Percentiles rank a stretch among this genome's conserved stretches.
phyloP scores from a whole-genome alignment of 805 yeast genomes.

The Lachancea fermentati region DNA sequence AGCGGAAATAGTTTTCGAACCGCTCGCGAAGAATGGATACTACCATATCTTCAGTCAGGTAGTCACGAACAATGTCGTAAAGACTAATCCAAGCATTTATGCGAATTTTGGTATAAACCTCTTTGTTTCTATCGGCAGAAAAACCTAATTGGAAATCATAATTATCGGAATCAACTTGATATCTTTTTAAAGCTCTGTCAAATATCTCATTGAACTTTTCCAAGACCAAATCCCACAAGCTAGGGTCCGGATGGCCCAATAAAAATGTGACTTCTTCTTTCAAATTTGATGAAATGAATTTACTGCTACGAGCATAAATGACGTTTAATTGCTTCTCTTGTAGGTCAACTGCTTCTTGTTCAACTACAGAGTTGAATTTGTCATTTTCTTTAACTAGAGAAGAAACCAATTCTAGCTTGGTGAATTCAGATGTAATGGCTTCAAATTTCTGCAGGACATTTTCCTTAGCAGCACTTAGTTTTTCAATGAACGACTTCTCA shows the following conservation, averaged over 20 bases:
- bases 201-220: conserved; percentile 38
- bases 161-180: conserved; percentile 11
- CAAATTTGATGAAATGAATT: conserved; percentile 41
- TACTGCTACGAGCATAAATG: conserved; percentile 40
- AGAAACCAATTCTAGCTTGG: conserved; percentile 11
- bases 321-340: conserved; percentile 38
- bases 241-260: conserved; percentile 44
- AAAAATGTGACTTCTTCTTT: conserved; percentile 46
- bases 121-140: conserved; percentile 36
- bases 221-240: conserved; percentile 58
- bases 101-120: conserved; percentile 40
- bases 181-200: conserved; percentile 29
- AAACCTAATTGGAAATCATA: conserved; percentile 69
- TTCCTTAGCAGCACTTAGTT: conserved; percentile 32
- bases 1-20: conserved; percentile 79
- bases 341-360: conserved; percentile 29
- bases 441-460: conserved; percentile 15
- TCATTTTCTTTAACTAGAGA: conserved; percentile 26
- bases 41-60: conserved; percentile 60
- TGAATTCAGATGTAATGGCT: conserved; percentile 13
- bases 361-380: conserved; percentile 20
- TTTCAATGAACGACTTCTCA: conserved; percentile 29
- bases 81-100: conserved; percentile 62
- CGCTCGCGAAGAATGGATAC: conserved; percentile 63
- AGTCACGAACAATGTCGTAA: conserved; percentile 52